Base-by-base conservation (phyloP, 208 protist species). In the Acanthamoeba lenticulata region DNA sequence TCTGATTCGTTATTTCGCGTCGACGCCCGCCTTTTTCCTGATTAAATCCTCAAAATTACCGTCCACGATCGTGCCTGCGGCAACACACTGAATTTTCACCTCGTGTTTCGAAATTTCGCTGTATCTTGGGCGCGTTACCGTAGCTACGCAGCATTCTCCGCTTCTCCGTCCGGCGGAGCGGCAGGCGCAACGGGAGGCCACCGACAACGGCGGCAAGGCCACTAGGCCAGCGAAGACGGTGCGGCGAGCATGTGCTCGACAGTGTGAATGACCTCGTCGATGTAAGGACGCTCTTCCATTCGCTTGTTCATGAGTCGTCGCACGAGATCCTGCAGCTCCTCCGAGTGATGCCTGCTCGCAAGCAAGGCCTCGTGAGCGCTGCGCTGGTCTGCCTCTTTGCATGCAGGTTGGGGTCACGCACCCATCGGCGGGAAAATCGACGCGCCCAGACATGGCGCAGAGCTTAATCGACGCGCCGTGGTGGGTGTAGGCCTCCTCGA, bases 401-500 rank as follows among this genome's bases (percentile, higher is more conserved):
- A 21, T 27, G 52, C 5, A 15, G 13, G 5, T 15, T 29, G 19
- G 13, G n/a, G 21, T 7, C 52, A 29, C 1, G 11, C n/a, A 60
- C 52, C 62, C 62, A 29, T 72, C 34, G 6, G n/a, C n/a, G 6
- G 62, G 62, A 38, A 72, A 72, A 38, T 72, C 62, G 9, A 72
- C n/a, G 62, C 62, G 62, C n/a, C 62, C 62, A 11, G 62, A 72
- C 62, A 72, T 72, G 27, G 32, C 27, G 4, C n/a, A 32, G n/a
- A 72, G 62, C 62, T 72, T 72, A 29, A 72, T 32, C 29, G 62
- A 72, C 34, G 62, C 62, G n/a, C 62, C 62, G n/a, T 72, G 62
- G 62, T 72, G 62, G 13, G 62, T 72, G 62, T 72, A 72, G 62
- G 62, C 62, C 62, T 40, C 62, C n/a, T 72, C 62, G 62, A 72